phyloP scores from a whole-genome alignment of 2,329 filamentous ascomycete genomes.

The Sclerotinia minor region DNA sequence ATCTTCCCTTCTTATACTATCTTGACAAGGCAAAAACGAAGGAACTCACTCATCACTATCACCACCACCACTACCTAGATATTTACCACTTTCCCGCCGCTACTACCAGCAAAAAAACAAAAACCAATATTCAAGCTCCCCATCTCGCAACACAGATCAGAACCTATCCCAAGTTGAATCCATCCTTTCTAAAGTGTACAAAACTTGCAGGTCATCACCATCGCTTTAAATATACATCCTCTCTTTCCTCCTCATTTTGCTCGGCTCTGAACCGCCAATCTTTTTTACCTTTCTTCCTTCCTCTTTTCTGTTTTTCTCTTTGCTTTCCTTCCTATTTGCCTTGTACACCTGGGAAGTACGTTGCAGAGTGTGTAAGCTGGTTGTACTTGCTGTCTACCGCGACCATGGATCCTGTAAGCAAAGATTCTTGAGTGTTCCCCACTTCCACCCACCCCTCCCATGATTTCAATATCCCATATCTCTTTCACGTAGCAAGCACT shows the following conservation, averaged over 20 bases:
- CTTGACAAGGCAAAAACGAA: neutral
- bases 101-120: neutral
- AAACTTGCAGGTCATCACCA: neutral
- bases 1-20: too few species aligned
- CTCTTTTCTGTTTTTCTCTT: neutral
- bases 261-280: neutral
- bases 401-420: constrained; percentile 30
- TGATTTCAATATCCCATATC: constrained; percentile 4
- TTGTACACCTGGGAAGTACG: neutral
- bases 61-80: neutral
- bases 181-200: constrained; percentile 1
- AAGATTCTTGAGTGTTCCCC: constrained; percentile 23
- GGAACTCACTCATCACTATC: neutral
- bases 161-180: neutral
- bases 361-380: constrained; percentile 13
- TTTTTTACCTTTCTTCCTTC: neutral
- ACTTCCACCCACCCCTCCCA: constrained; percentile 14
- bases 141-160: neutral
- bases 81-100: neutral
- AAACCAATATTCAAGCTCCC: neutral
- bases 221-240: constrained; percentile 2
- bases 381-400: constrained; percentile 15
- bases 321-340: neutral
- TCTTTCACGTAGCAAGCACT: neutral
- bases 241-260: neutral